Percentiles rank a stretch among this genome's conserved stretches.
Evolutionary conservation across 805 yeast species (phyloP).

Genomic region (Ogataea henricii): DNA sequence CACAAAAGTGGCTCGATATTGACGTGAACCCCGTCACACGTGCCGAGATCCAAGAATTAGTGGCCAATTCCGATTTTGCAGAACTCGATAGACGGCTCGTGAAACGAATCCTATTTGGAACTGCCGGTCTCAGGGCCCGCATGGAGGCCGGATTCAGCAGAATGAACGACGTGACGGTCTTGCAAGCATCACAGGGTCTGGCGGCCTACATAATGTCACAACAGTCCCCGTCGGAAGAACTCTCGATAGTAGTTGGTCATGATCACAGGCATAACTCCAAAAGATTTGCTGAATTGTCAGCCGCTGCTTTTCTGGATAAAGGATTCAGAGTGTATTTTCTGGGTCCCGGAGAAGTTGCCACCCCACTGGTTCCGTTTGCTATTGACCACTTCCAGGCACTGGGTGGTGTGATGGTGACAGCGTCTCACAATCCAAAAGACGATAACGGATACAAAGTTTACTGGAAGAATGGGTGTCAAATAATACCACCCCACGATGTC

Average conservation of each 20-base stretch:
- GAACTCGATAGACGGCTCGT: constrained; percentile 55
- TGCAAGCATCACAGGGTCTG: constrained; percentile 88
- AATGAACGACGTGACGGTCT: constrained; percentile 85
- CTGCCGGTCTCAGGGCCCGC: constrained; percentile 85
- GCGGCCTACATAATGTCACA: constrained; percentile 49
- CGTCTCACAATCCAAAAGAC: constrained; percentile 81
- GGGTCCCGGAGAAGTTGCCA: constrained; percentile 60
- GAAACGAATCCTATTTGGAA: constrained; percentile 78
- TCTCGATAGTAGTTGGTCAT: constrained; percentile 76
- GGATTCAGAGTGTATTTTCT: constrained; percentile 74
- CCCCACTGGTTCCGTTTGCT: constrained; percentile 91
- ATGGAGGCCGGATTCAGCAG: constrained; percentile 92
- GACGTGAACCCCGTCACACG: constrained; percentile 48
- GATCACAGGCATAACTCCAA: constrained; percentile 86
- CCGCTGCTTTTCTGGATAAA: constrained; percentile 64
- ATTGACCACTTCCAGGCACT: constrained; percentile 63
- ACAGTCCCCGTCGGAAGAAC: constrained; percentile 33
- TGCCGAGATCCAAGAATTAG: constrained; percentile 53
- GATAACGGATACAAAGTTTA: constrained; percentile 96
- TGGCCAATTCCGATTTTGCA: constrained; percentile 37
- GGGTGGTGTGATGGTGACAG: constrained; percentile 92
- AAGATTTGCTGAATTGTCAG: constrained; percentile 77
- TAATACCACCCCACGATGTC: constrained; percentile 86
- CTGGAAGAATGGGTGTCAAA: constrained; percentile 92
- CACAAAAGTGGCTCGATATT: constrained; percentile 40